Evolutionary conservation across 139 green algal species (phyloP).

Genomic region (Chlamydomonas sphaeroides): DNA sequence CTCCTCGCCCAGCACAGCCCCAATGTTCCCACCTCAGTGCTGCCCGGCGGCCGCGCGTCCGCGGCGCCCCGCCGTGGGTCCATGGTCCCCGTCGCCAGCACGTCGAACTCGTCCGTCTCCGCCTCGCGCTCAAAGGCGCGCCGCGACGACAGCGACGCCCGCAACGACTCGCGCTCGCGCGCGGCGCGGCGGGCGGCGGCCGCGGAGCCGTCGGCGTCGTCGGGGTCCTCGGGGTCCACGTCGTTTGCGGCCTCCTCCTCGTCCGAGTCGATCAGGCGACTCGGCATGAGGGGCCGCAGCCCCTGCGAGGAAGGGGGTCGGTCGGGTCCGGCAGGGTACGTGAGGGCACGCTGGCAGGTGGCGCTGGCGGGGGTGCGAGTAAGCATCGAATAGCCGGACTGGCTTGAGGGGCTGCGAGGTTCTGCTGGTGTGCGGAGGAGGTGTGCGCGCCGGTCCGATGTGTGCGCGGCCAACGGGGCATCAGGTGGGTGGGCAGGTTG

Average conservation of each 20-base stretch:
- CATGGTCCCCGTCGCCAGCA: conserved; percentile 34
- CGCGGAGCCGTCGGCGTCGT: conserved; percentile 18
- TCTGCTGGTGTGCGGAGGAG: no score
- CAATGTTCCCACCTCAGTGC: background rate
- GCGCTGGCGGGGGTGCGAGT: no score
- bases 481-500: no score
- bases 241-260: background rate
- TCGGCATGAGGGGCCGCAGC: conserved; percentile 1
- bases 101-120: conserved; percentile 51
- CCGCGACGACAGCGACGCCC: background rate
- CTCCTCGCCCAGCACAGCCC: background rate
- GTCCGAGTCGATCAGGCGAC: conserved; percentile 21
- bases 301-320: conserved; percentile 16
- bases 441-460: no score
- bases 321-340: no score
- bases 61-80: background rate
- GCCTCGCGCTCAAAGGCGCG: conserved; percentile 47
- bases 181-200: background rate
- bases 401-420: no score
- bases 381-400: no score
- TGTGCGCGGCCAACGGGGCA: no score
- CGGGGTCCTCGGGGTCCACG: background rate
- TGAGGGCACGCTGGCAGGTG: no score
- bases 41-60: conserved; percentile 2
- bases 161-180: background rate